Evolutionary conservation across 148 eudicot genomes (phyloP).

Genomic region (Rhododendron ovatum): DNA sequence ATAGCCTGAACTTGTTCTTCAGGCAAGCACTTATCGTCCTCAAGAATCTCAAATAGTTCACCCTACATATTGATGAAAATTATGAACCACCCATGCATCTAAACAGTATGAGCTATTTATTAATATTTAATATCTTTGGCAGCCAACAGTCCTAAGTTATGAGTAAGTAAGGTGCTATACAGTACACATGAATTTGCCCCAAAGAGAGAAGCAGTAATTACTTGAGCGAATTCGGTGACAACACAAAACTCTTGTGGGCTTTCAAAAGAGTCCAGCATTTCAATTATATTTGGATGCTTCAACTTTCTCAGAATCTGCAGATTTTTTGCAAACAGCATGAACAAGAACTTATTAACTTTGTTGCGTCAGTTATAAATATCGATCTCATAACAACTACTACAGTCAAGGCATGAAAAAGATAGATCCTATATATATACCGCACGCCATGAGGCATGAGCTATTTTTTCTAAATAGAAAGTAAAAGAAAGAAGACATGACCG

Average conservation of each 20-base stretch:
- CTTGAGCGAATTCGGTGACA: constrained; percentile 98
- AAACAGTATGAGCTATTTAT: neutral
- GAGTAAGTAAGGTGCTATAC: neutral
- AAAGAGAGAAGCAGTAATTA: constrained; percentile 24
- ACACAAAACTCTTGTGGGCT: constrained; percentile 93
- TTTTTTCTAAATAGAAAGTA: neutral
- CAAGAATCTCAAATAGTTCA: constrained; percentile 92
- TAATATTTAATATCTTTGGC: neutral
- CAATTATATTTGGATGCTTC: constrained; percentile 95
- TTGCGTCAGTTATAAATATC: neutral
- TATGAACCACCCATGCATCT: neutral
- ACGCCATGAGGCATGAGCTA: neutral
- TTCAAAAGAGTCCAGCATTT: constrained; percentile 96
- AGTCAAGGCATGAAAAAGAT: neutral
- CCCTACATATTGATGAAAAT: constrained; percentile 46
- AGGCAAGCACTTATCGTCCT: constrained; percentile 96
- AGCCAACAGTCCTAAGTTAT: neutral
- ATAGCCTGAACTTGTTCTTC: constrained; percentile 98
- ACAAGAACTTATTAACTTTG: neutral
- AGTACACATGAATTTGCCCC: neutral
- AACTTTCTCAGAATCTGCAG: constrained; percentile 82
- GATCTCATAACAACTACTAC: neutral
- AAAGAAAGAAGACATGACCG: neutral
- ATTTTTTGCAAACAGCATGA: neutral
- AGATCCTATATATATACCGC: neutral